A percentile compares a stretch with the other conserved stretches of the same genome.
phyloP scores from a whole-genome alignment of 1,284 basidiomycete species.

The Mrakiaceae sp. region DNA sequence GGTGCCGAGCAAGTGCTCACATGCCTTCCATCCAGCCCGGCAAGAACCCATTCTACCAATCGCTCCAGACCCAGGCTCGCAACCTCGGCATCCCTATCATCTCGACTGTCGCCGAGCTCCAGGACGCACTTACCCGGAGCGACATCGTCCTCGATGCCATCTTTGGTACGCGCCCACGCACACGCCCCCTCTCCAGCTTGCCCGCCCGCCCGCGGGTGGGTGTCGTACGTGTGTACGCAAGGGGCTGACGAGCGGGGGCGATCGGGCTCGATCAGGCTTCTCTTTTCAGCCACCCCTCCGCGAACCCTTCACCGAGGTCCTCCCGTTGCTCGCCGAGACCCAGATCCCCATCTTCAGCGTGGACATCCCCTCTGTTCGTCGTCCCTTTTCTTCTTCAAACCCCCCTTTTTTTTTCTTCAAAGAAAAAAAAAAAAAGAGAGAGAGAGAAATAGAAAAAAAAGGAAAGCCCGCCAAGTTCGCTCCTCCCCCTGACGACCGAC shows the following conservation, averaged over 20 bases:
- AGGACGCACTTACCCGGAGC: slow-evolving; percentile 45
- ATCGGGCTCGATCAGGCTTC: slow-evolving; percentile 46
- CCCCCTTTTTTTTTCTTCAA: no score
- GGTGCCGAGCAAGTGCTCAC: not conserved
- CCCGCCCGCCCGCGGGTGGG: not conserved
- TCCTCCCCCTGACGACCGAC: slow-evolving; percentile 26
- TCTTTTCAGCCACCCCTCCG: slow-evolving; percentile 84
- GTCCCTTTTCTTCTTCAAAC: slow-evolving; percentile 36
- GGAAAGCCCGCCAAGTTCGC: no score
- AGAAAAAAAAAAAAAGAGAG: no score
- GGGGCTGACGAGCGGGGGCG: no score
- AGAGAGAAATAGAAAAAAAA: no score
- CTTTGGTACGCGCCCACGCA: slow-evolving; percentile 46
- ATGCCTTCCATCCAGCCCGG: slow-evolving; percentile 46
- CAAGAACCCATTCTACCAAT: slow-evolving; percentile 78
- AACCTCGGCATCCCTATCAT: slow-evolving; percentile 72
- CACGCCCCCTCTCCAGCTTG: not conserved
- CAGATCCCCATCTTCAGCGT: slow-evolving; percentile 72
- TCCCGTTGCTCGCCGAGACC: slow-evolving; percentile 55
- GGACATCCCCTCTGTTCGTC: slow-evolving; percentile 95
- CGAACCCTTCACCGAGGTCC: slow-evolving; percentile 67
- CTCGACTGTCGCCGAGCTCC: slow-evolving; percentile 43
- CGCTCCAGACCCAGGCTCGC: slow-evolving; percentile 71
- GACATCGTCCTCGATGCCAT: slow-evolving; percentile 91
- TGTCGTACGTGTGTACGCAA: not conserved